A percentile compares a stretch with the other conserved stretches of the same genome.
These are phyloP conservation scores for Chlamydomonas eustigma DNA, from an alignment of 139 green algal species.

Conservation along the genomic window DNA sequence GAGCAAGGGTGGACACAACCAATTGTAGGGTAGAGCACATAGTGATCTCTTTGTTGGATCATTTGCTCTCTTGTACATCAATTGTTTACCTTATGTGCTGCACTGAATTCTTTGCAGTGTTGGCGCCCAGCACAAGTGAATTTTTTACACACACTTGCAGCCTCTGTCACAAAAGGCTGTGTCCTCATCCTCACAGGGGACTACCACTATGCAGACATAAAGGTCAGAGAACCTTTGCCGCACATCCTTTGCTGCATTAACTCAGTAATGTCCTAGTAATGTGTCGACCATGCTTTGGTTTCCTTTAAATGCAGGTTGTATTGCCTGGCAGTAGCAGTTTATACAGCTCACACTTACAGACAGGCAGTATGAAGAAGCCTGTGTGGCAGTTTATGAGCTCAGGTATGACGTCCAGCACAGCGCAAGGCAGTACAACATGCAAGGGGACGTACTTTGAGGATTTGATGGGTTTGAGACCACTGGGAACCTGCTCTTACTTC, in stretches of 20 bases:
- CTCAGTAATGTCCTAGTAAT: not conserved
- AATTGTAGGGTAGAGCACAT: too few species aligned
- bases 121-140: constrained; percentile 46
- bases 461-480: constrained; percentile 40
- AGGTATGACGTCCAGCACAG: constrained; percentile 46
- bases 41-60: too few species aligned
- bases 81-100: too few species aligned
- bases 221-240: constrained; percentile 17
- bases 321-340: not conserved
- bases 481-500: constrained; percentile 41
- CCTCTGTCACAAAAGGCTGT: constrained; percentile 31
- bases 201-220: constrained; percentile 53
- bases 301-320: not conserved
- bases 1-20: not conserved
- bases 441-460: constrained; percentile 37
- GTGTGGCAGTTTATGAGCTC: constrained; percentile 45
- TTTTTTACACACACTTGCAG: constrained; percentile 49
- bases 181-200: constrained; percentile 53
- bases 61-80: too few species aligned
- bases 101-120: too few species aligned
- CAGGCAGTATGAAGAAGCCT: not conserved
- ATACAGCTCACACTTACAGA: not conserved
- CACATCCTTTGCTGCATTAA: not conserved
- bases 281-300: not conserved
- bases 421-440: constrained; percentile 13